These are phyloP conservation scores for Kurtzmaniella cleridarum DNA, from an alignment of 805 yeast species.

Conservation along the genomic window DNA sequence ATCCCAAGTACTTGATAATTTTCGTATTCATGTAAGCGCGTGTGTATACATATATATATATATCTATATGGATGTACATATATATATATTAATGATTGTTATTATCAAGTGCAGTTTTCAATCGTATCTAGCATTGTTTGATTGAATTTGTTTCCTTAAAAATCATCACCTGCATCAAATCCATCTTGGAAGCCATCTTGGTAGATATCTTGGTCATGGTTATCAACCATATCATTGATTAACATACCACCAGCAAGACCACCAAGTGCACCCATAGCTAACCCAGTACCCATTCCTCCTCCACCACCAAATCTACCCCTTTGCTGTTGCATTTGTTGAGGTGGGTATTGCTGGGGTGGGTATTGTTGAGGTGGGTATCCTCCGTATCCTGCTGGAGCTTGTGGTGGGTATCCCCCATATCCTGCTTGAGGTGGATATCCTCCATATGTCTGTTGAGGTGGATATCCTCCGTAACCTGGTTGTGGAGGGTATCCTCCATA, in stretches of 20 bases:
- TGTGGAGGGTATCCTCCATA: conserved; percentile 21
- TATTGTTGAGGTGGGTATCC: conserved; percentile 28
- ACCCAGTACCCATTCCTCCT: conserved; percentile 48
- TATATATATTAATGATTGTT: too few relatives aligned
- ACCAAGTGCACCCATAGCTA: conserved; percentile 43
- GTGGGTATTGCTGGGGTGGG: conserved; percentile 24
- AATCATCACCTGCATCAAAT: conserved; percentile 21
- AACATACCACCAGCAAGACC: conserved; percentile 62
- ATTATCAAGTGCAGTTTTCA: too few relatives aligned
- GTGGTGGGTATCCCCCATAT: conserved; percentile 28
- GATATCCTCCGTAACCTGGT: conserved; percentile 12
- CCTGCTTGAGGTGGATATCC: conserved; percentile 27
- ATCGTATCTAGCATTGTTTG: too few relatives aligned
- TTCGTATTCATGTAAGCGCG: too few relatives aligned
- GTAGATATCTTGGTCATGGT: conserved; percentile 22
- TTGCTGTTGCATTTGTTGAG: conserved; percentile 14
- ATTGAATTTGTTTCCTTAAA: conserved; percentile 20
- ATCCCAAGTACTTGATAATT: too few relatives aligned
- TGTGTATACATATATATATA: too few relatives aligned
- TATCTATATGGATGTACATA: too few relatives aligned
- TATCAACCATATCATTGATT: conserved; percentile 39
- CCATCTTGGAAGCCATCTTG: conserved; percentile 31
- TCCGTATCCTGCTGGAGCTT: conserved; percentile 21
- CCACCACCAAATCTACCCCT: conserved; percentile 34
- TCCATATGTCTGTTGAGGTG: conserved; percentile 22